phyloP scores from a whole-genome alignment of 1,284 basidiomycete genomes.

The Puccinia triticina region DNA sequence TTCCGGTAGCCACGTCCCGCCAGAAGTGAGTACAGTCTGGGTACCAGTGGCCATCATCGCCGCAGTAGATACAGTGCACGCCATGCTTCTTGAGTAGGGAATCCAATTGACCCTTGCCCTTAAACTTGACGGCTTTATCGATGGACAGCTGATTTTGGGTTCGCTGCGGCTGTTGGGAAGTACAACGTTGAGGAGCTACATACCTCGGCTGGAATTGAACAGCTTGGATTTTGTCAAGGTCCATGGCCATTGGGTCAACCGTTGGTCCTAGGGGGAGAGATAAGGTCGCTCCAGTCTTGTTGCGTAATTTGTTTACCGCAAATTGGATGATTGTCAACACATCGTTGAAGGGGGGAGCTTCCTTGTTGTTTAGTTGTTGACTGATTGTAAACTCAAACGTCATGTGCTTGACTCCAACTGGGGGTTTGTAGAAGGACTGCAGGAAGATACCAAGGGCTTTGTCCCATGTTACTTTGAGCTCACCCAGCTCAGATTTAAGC shows the following conservation, averaged over 20 bases:
- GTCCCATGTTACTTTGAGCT: background rate
- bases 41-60: constrained; percentile 9
- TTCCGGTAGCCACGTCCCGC: background rate
- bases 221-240: background rate
- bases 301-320: background rate
- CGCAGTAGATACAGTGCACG: background rate
- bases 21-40: constrained; percentile 13
- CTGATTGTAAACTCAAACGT: constrained; percentile 16
- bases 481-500: background rate
- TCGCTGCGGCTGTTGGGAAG: constrained; percentile 59
- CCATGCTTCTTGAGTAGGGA: background rate
- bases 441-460: background rate
- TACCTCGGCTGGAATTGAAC: background rate
- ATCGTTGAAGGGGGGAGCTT: background rate
- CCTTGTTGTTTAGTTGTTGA: background rate
- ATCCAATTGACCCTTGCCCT: constrained; percentile 5
- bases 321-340: background rate
- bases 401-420: background rate
- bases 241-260: background rate
- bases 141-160: constrained; percentile 62
- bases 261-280: too few relatives aligned
- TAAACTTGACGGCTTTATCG: background rate
- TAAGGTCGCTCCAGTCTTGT: background rate
- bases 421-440: background rate
- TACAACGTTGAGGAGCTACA: background rate